phyloP scores from a whole-genome alignment of 257 asterid genomes.

The Salvia rosmarinus region DNA sequence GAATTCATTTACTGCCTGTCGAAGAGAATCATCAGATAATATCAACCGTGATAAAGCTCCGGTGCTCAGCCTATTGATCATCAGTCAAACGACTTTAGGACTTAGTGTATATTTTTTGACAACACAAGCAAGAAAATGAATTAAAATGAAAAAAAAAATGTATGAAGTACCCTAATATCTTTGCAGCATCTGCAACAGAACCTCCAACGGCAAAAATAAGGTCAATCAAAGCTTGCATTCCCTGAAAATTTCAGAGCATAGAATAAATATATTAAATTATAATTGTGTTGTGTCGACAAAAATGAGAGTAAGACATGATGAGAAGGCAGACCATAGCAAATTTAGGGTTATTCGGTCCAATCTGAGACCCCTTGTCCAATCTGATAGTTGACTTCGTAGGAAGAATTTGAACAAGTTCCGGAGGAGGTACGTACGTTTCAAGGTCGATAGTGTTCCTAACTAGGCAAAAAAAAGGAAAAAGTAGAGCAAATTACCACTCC shows the following conservation, averaged over 20 bases:
- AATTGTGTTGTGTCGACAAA: constrained; percentile 1
- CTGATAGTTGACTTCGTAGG: constrained; percentile 74
- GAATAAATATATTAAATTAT: constrained; percentile 5
- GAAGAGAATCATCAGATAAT: constrained; percentile 85
- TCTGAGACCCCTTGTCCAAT: constrained; percentile 68
- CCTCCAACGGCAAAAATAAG: constrained; percentile 81
- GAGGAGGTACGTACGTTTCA: constrained; percentile 79
- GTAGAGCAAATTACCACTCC: neutral
- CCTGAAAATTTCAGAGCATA: constrained; percentile 48
- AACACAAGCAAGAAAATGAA: constrained; percentile 5
- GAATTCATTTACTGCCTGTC: constrained; percentile 81
- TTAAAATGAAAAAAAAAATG: neutral
- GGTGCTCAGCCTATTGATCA: constrained; percentile 73
- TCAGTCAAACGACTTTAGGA: constrained; percentile 20
- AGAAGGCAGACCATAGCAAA: constrained; percentile 63
- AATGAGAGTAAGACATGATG: constrained; percentile 22
- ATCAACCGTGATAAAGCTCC: constrained; percentile 90
- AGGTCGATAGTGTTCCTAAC: constrained; percentile 83
- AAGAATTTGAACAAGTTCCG: constrained; percentile 86
- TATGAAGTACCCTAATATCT: constrained; percentile 71
- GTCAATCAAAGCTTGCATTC: constrained; percentile 96
- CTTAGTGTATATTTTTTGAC: constrained; percentile 21
- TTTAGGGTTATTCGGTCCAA: constrained; percentile 91
- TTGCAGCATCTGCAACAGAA: constrained; percentile 85
- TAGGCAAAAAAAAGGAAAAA: constrained; percentile 38